phyloP scores from a whole-genome alignment of 78 protist genomes.

The Protostelium mycophagum region DNA sequence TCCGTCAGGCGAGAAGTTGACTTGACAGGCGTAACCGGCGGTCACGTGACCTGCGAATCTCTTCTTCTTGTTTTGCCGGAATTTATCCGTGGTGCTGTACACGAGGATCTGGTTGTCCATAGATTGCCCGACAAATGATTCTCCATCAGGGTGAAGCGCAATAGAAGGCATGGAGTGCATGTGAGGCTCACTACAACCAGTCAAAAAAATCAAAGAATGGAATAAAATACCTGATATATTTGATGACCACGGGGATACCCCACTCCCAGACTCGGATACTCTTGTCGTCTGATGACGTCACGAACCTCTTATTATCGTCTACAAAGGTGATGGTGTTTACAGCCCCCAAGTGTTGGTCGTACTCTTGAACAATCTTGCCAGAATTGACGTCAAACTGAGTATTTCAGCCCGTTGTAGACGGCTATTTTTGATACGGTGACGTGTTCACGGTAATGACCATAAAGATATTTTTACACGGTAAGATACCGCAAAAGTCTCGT shows the following conservation, averaged over 20 bases:
- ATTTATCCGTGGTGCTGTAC: conserved; percentile 63
- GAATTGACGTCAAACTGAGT: conserved; percentile 67
- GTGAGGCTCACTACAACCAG: conserved; percentile 38
- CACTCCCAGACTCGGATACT: conserved; percentile 93
- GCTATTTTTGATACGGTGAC: background rate
- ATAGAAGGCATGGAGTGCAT: conserved; percentile 83
- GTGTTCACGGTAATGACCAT: background rate
- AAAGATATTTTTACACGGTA: background rate
- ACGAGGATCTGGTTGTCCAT: conserved; percentile 90
- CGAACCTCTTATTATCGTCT: conserved; percentile 73
- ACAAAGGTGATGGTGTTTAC: conserved; percentile 93
- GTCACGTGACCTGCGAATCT: conserved; percentile 81
- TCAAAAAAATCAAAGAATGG: background rate
- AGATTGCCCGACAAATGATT: conserved; percentile 79
- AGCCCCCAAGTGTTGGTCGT: conserved; percentile 90
- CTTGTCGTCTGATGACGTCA: conserved; percentile 92
- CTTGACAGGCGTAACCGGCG: conserved; percentile 93
- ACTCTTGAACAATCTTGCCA: conserved; percentile 74
- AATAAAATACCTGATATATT: conserved; percentile 75
- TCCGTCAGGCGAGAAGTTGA: conserved; percentile 92
- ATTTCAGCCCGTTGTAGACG: background rate
- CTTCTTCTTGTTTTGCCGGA: conserved; percentile 78
- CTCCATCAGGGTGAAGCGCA: conserved; percentile 80
- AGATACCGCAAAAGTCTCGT: background rate
- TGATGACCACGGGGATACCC: conserved; percentile 90